phyloP scores from a whole-genome alignment of 306 rosid genomes.

The Heteromeles arbutifolia region DNA sequence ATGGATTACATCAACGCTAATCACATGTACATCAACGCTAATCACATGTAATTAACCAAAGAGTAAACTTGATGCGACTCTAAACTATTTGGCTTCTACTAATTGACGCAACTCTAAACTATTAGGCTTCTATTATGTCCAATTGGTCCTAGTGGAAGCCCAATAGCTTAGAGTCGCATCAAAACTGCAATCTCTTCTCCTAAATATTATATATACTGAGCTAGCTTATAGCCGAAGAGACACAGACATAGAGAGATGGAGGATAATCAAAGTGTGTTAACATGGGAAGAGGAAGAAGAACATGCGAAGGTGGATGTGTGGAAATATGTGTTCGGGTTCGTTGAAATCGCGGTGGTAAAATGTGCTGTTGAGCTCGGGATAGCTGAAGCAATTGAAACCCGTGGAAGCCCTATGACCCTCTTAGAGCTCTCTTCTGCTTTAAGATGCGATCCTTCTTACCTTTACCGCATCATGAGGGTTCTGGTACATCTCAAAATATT shows the following conservation, averaged over 20 bases:
- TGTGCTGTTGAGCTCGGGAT: conserved; percentile 64
- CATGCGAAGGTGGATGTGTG: conserved; percentile 30
- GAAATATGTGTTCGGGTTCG: conserved; percentile 48
- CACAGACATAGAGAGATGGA: neutral
- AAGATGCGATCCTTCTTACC: conserved; percentile 19
- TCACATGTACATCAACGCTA: no score
- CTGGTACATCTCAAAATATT: conserved; percentile 36
- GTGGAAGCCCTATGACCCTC: conserved; percentile 44
- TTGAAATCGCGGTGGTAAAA: conserved; percentile 49
- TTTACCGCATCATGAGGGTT: conserved; percentile 47
- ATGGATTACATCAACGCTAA: no score
- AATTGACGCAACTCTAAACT: no score
- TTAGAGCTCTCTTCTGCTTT: conserved; percentile 37
- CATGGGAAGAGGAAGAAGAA: conserved; percentile 19
- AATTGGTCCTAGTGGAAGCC: no score
- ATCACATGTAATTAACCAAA: no score
- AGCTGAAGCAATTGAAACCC: conserved; percentile 49
- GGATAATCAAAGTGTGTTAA: neutral
- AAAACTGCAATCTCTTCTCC: no score
- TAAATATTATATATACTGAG: neutral
- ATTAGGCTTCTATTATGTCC: no score
- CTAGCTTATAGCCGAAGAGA: neutral
- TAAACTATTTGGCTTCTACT: no score
- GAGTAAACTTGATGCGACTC: no score
- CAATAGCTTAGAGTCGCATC: no score